Base-by-base conservation (phyloP, 257 asterid genomes). In the Perilla frutescens region DNA sequence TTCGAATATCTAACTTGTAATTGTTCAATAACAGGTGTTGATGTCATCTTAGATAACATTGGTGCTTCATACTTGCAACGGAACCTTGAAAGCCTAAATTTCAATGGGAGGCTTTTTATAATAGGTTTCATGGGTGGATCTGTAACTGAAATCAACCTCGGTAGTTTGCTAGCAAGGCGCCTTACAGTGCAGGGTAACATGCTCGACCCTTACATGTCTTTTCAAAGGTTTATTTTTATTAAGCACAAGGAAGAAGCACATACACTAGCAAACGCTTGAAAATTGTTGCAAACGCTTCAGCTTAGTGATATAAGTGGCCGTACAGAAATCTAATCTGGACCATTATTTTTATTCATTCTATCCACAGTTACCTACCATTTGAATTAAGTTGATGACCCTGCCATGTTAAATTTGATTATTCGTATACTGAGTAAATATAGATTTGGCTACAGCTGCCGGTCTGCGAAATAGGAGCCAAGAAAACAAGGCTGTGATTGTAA, bases 81-180 rank as follows among this genome's bases (percentile, higher is more conserved):
- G 73, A 95, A 95, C 80, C 83, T 95, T 15, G 96, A 90, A 48
- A 84, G 95, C 83, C 86, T 95, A 47, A 87, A 79, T 66, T 20
- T 84, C 62, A 87, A 79, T 48, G 99, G 99, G 68, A 95, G 99
- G 90, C 96, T 95, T 58, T 95, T 95, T 85, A 87, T 95, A 61
- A 85, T 95, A 63, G 98, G 98, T 67, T 86, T 95, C 51, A 90
- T 90, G 97, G 98, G 99, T 49, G 99, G 99, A 51, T 7, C 82
- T 6, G 82, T 73, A 70, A 61, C 93, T 15, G 89, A 91, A 83
- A 80, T 89, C 65, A 91, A 90, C 72, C 98, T 95, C n/a, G 76
- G 77, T 7, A 71, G 59, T 74, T 50, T 95, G 87, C 85, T 87
- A 53, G 83, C 79, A 20, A 89, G 71, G 75, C 97, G 99, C 75